Base-by-base conservation (phyloP, 1,284 basidiomycete genomes). In the Boletus holoroseus region DNA sequence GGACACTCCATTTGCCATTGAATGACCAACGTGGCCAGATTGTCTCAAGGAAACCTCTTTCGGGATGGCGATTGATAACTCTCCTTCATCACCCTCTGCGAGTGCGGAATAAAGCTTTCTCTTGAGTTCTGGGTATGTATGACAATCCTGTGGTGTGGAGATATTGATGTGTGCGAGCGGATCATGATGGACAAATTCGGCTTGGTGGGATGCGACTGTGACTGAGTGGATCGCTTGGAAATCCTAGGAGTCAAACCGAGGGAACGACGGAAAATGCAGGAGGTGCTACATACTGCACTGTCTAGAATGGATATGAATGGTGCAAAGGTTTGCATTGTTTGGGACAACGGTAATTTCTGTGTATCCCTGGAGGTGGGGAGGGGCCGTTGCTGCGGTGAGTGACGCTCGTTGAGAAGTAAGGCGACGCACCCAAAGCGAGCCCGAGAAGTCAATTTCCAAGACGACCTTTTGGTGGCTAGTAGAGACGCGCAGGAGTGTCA, bases 381-480 rank as follows among this genome's bases (percentile, higher is more conserved):
- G 11, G 31, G 39, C 24, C 24, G 57, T 56, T 53, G 51, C 54
- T 47, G 48, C 38, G 51, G 54, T 62, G 55, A 60, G 59, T 30
- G 54, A 50, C 40, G 56, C 45, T 51, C 41, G 41, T 45, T 48
- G 44, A 54, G 0, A 28, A 37, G 30, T 2, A 54, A 61, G 16
- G 41, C 30, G 8, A 57, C 63, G 58, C 71, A 89, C 89, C 81
- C 85, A 88, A 58, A 91, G 75, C 62, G 73, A 74, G 15, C 89
- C 90, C 22, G 82, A 76, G 70, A 94, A 91, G 73, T 91, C 86
- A 56, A 94, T 83, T 72, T 94, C 91, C 58, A 94, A 73, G 54
- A 90, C 88, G 47, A 94, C 90, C 67, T 91, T 91, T 77, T 94
- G 92, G 72, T 94, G 89, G 73, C 85, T 88, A 84, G 86, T 88